A percentile compares a stretch with the other conserved stretches of the same genome.
Conservation (phyloP, 78 protist species). For the Dictyostelium firmibasis region DNA sequence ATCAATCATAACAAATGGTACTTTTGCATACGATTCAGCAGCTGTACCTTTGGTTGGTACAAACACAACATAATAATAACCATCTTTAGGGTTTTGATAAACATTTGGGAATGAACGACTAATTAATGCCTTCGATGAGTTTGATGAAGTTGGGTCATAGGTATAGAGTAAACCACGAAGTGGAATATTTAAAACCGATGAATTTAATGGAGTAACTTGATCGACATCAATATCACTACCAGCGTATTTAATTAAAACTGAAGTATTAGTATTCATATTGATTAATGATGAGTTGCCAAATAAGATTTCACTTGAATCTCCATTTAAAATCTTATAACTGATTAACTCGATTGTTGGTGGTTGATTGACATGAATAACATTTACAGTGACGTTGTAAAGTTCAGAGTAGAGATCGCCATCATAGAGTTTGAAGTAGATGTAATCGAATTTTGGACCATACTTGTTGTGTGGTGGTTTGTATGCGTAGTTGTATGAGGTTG, state of each 20-base stretch:
- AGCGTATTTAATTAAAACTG: neutral
- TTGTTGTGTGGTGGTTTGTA: slow-evolving; percentile 19
- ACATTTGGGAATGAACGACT: neutral
- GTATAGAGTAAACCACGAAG: neutral
- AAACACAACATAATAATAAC: neutral
- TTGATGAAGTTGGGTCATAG: neutral
- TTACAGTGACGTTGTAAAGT: neutral
- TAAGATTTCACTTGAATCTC: neutral
- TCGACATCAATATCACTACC: neutral
- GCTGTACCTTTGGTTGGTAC: neutral
- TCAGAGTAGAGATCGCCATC: neutral
- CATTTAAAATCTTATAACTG: neutral
- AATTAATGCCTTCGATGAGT: neutral
- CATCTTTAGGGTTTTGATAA: neutral
- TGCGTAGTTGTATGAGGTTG: neutral
- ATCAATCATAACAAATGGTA: neutral
- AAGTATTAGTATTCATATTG: neutral
- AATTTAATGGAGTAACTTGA: too few relatives aligned
- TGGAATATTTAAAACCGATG: neutral
- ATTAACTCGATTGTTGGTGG: neutral
- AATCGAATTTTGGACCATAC: neutral
- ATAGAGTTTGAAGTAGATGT: neutral
- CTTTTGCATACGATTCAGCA: neutral
- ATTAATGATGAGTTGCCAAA: neutral
- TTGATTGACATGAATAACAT: neutral